phyloP scores from a whole-genome alignment of 2,329 filamentous ascomycete species.

The Colletotrichum shisoi region DNA sequence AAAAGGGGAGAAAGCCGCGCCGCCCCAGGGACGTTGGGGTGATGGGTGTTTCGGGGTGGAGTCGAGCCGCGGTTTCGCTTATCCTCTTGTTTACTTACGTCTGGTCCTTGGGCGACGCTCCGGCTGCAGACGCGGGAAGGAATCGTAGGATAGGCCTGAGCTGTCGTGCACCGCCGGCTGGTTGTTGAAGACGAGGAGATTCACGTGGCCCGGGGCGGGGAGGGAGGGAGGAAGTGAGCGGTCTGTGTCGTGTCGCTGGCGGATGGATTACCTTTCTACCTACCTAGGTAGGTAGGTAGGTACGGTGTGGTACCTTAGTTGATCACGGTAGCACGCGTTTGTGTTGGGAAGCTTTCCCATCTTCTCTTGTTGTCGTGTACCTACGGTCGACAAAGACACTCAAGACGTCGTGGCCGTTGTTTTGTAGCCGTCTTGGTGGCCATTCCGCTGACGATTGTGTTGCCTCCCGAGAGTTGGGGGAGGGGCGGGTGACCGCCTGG shows the following conservation, averaged over 20 bases:
- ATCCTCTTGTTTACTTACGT: constrained; percentile 15
- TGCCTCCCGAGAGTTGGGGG: too few species aligned
- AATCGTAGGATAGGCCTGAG: not conserved
- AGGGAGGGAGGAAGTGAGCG: not conserved
- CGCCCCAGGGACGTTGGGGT: not conserved
- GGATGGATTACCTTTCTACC: too few species aligned
- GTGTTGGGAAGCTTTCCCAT: not conserved
- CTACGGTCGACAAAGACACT: too few species aligned
- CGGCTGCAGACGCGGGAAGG: not conserved
- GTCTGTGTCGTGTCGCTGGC: too few species aligned
- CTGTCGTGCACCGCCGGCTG: not conserved
- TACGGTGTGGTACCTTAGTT: too few species aligned
- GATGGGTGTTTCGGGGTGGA: constrained; percentile 6
- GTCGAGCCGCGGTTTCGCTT: constrained; percentile 15
- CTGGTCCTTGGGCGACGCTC: not conserved
- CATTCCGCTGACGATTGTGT: too few species aligned
- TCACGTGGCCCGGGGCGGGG: not conserved
- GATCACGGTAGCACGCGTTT: too few species aligned
- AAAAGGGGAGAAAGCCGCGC: not conserved
- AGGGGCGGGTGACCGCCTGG: not conserved
- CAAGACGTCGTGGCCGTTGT: too few species aligned
- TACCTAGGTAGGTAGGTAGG: too few species aligned
- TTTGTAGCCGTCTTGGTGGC: too few species aligned
- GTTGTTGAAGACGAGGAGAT: not conserved
- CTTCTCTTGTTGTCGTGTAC: not conserved